Evolutionary conservation across 2,329 filamentous ascomycete genomes (phyloP), one percentile per base, ranked within the genome.

Genomic region (Apiospora arundinis): DNA sequence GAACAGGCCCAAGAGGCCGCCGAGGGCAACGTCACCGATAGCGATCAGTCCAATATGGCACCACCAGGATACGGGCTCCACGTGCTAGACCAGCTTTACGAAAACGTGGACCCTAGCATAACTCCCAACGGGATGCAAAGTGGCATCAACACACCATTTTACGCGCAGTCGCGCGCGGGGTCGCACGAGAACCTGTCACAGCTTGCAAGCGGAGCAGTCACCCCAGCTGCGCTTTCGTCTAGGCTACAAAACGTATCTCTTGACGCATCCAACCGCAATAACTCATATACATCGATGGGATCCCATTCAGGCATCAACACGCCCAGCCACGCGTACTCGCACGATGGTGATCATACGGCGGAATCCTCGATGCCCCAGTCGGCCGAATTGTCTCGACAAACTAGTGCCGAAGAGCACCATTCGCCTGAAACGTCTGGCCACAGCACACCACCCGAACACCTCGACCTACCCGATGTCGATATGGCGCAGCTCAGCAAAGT

Each of bases 21-120:
- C 81, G 74, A 76, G 67, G 69, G 72, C 46, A 70, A 69, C 23
- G 44, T 83, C 45, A 83, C 83, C 12, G 85, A 88, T 63, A 84
- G 86, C 52, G 87, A 90, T 52, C 85, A 89, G 71, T 86, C 89
- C 25, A 87, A 89, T 37, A 89, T 92, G 72, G 95, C 95, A 14
- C 96, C 96, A n/a, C 96, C 96, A 0, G 90, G 95, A 49, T 99
- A 99, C 77, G 95, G 94, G 72, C 90, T 95, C 77, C 96, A 98
- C 81, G 88, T 93, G 63, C 89, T 98, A 37, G 96, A 99, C 80
- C 92, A 94, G 79, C 86, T 98, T 1, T 99, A 97, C 82, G 94
- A 94, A 75, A 94, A 95, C 73, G 88, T 98, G 71, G 94, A 97
- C 76, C 87, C 90, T 11, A 90, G 88, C 69, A 92, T 95, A 82